phyloP scores from a whole-genome alignment of 2,329 filamentous ascomycete genomes.

The Periconia sp. region DNA sequence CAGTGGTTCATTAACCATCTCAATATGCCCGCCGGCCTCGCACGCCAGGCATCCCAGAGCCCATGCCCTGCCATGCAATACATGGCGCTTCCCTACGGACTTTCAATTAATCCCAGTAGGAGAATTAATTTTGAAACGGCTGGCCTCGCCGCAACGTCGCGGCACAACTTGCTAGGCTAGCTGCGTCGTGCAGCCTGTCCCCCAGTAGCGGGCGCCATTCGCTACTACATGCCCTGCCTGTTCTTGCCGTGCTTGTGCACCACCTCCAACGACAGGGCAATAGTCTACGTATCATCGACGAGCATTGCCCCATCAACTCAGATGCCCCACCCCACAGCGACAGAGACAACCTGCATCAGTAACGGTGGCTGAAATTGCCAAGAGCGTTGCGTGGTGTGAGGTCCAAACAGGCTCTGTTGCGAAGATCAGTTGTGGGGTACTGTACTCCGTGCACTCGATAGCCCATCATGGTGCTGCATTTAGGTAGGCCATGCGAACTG shows the following conservation, averaged over 20 bases:
- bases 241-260: background rate
- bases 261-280: background rate
- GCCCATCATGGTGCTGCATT: no score
- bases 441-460: no score
- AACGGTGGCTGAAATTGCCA: no score
- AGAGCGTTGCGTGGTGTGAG: no score
- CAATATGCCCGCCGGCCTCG: no score
- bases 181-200: slow-evolving; percentile 7
- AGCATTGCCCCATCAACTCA: background rate
- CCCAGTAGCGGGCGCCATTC: background rate
- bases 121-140: slow-evolving; percentile 20
- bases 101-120: slow-evolving; percentile 14
- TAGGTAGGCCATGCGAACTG: no score
- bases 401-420: no score
- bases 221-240: slow-evolving; percentile 4
- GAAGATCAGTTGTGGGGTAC: no score
- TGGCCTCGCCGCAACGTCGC: slow-evolving; percentile 5
- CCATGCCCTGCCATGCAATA: no score
- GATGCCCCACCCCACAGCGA: no score
- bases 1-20: no score
- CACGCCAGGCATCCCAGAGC: background rate
- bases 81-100: slow-evolving; percentile 5
- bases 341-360: no score
- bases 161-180: slow-evolving; percentile 5
- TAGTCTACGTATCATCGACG: background rate